Evolutionary conservation across 768 basidiomycete species (phyloP), one percentile per base, ranked within the genome.

Genomic region (Rhodotorula kratochvilovae): DNA sequence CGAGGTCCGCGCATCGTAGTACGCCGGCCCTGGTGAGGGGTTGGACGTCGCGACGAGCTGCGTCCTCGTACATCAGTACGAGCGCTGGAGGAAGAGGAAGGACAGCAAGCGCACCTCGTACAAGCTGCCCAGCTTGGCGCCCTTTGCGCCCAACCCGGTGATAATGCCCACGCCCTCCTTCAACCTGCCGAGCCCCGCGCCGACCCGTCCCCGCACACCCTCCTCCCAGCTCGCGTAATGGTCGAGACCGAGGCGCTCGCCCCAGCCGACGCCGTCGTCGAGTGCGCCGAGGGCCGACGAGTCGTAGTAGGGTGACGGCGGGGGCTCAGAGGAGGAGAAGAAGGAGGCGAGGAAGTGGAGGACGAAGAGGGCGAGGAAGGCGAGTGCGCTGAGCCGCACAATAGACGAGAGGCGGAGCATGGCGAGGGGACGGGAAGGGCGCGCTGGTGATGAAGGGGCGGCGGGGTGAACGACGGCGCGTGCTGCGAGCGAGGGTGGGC

Each of bases 1-100:
- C 29, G 72, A 72, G 0, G 76, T 77, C 27, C 76, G 74, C 25
- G 65, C 46, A 42, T 77, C 76, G 57, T 64, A 77, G 60, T 75
- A 75, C 0, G 69, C 66, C 23, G 69, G 69, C 21, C 66, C 58
- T 6, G 73, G 73, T 2, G 69, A 65, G 0, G 73, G 69, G 39
- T 74, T 74, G 5, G 73, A 74, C 6, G 73, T 71, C 11, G 25
- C 33, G 12, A 74, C 55, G 69, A 74, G 73, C 73, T 74, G 33
- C 16, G 55, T 2, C 2, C 50, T 3, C 48, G 7, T 7, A 2
- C 23, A 21, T 48, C 23, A 48, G 46, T 48, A 7, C 6, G 23
- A 27, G 19, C 25, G 11, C 1, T 12, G 15, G 45, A 13, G 15
- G 19, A 5, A 42, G 39, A 25, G 60, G 5, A 36, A 21, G 25